phyloP scores from a whole-genome alignment of 2,329 filamentous ascomycete genomes.

The Ophiostoma himal-ulmi region DNA sequence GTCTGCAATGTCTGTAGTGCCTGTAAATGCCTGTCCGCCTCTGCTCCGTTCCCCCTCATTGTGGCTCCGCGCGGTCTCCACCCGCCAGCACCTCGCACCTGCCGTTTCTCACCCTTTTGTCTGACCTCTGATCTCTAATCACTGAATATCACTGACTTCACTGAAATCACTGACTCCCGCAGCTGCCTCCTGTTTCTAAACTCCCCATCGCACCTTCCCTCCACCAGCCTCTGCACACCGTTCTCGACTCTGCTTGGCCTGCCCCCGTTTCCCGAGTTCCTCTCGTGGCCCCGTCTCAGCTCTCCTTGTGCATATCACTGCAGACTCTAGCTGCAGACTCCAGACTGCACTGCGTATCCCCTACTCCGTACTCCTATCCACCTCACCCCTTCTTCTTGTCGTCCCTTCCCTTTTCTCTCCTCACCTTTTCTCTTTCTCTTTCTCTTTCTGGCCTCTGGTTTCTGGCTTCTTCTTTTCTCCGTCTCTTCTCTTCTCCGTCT shows the following conservation, averaged over 20 bases:
- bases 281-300: slow-evolving; percentile 7
- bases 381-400: slow-evolving; percentile 5
- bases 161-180: not conserved
- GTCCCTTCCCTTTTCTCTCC: not conserved
- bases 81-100: not conserved
- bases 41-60: not conserved
- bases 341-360: not conserved
- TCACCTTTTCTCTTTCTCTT: not conserved
- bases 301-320: slow-evolving; percentile 10
- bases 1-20: no score
- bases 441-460: not conserved
- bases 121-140: not conserved
- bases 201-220: slow-evolving; percentile 5
- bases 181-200: not conserved
- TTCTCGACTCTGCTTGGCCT: slow-evolving; percentile 3
- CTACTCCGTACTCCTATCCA: slow-evolving; percentile 1
- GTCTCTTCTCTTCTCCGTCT: slow-evolving; percentile 4
- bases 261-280: no score
- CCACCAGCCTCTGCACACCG: not conserved
- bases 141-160: not conserved
- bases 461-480: not conserved
- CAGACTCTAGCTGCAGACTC: not conserved
- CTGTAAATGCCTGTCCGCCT: no score
- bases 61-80: not conserved
- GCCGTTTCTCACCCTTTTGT: slow-evolving; percentile 9